A percentile compares a stretch with the other conserved stretches of the same genome.
Evolutionary conservation across 192 early-diverging fungal genomes (phyloP).

Genomic region (Umbelopsis vinacea): DNA sequence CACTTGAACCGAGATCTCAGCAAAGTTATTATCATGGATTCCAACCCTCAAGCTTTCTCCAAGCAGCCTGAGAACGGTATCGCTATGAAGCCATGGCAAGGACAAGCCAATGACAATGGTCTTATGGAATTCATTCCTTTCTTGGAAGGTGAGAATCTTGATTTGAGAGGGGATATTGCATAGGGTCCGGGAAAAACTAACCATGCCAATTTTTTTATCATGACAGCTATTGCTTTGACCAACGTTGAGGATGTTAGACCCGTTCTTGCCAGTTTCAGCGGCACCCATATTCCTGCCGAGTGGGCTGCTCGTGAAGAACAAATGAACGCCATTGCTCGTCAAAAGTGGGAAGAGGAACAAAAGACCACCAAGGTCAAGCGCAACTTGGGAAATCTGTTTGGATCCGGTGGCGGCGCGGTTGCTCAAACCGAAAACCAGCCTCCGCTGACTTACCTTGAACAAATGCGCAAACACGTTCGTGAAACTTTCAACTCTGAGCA

Average conservation of each 20-base stretch:
- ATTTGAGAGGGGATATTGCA: background rate
- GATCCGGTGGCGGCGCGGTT: slow-evolving; percentile 32
- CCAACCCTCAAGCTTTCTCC: slow-evolving; percentile 79
- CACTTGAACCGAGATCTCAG: slow-evolving; percentile 93
- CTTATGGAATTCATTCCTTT: slow-evolving; percentile 86
- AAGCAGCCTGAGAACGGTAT: slow-evolving; percentile 94
- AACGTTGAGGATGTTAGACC: slow-evolving; percentile 77
- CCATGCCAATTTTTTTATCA: background rate
- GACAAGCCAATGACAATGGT: slow-evolving; percentile 79
- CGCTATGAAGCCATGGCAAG: slow-evolving; percentile 83
- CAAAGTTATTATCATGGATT: slow-evolving; percentile 94
- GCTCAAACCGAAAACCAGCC: slow-evolving; percentile 63
- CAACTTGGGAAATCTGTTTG: slow-evolving; percentile 54
- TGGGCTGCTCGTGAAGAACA: slow-evolving; percentile 74
- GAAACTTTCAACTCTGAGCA: slow-evolving; percentile 78
- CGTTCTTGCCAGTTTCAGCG: slow-evolving; percentile 71
- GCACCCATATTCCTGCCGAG: slow-evolving; percentile 67
- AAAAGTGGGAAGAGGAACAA: slow-evolving; percentile 72
- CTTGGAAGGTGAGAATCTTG: slow-evolving; percentile 76
- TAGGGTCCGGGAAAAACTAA: background rate
- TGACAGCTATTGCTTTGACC: slow-evolving; percentile 63
- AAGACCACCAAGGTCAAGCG: slow-evolving; percentile 57
- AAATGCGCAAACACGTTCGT: slow-evolving; percentile 63
- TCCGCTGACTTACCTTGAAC: slow-evolving; percentile 62
- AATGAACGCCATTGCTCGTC: slow-evolving; percentile 61